phyloP scores from a whole-genome alignment of 2,329 filamentous ascomycete genomes.

The Ceratocystis albifundus region DNA sequence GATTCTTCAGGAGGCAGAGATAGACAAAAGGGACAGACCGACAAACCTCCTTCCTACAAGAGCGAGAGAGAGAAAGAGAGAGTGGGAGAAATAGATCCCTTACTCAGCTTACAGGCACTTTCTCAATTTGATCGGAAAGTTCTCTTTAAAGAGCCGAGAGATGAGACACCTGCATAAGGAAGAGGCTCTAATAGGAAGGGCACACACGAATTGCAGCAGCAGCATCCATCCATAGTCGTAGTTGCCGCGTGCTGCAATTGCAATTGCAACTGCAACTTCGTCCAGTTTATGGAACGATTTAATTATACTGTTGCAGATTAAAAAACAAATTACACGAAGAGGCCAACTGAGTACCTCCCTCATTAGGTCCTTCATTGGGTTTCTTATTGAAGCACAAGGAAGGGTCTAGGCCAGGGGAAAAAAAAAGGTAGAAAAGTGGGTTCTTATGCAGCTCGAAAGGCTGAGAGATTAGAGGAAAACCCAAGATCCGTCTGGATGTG shows the following conservation, averaged over 20 bases:
- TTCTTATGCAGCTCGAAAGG: slow-evolving; percentile 12
- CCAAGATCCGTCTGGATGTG: slow-evolving; percentile 2
- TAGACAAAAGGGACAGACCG: neutral
- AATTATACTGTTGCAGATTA: neutral
- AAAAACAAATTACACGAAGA: neutral
- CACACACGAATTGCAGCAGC: too few relatives aligned
- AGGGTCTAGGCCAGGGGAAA: slow-evolving; percentile 6
- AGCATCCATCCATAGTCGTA: too few relatives aligned
- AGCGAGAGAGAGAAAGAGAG: neutral
- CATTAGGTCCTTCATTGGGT: neutral
- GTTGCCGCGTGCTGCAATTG: too few relatives aligned
- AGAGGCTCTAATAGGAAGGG: too few relatives aligned
- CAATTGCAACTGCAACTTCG: too few relatives aligned
- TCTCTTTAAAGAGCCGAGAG: too few relatives aligned
- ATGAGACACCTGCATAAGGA: too few relatives aligned
- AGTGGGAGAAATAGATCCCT: too few relatives aligned
- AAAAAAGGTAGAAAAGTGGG: slow-evolving; percentile 10
- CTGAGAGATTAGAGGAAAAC: slow-evolving; percentile 16
- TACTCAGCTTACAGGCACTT: neutral
- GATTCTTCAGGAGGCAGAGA: neutral
- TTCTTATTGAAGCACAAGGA: neutral
- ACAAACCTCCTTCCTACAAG: neutral
- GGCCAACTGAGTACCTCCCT: neutral
- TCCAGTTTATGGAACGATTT: too few relatives aligned
- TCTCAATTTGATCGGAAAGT: too few relatives aligned